These are phyloP conservation scores for Solanum tarijense DNA, from an alignment of 257 asterid species.

Conservation along the genomic window DNA sequence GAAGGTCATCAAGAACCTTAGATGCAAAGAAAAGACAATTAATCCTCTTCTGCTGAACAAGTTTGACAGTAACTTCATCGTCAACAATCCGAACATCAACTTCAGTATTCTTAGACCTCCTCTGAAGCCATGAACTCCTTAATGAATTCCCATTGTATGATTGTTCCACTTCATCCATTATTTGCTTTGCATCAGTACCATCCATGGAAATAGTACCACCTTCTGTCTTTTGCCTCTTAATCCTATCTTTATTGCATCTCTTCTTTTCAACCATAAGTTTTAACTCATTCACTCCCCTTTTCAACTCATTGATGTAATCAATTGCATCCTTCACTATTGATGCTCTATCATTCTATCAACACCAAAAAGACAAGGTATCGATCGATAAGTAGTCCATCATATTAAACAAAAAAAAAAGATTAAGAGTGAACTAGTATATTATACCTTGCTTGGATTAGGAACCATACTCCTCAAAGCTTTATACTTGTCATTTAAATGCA, in stretches of 20 bases:
- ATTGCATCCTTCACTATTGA: slow-evolving; percentile 54
- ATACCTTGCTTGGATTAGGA: slow-evolving; percentile 76
- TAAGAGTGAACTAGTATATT: slow-evolving; percentile 1
- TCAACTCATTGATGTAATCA: slow-evolving; percentile 51
- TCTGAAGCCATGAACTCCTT: slow-evolving; percentile 86
- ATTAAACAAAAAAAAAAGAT: neutral
- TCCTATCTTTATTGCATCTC: slow-evolving; percentile 52
- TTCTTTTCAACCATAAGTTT: slow-evolving; percentile 54
- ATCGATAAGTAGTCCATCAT: neutral
- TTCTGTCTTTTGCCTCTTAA: slow-evolving; percentile 48
- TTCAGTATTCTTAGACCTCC: slow-evolving; percentile 69
- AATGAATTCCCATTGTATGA: slow-evolving; percentile 35
- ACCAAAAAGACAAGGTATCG: neutral
- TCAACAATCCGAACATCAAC: slow-evolving; percentile 77
- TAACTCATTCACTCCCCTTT: slow-evolving; percentile 47
- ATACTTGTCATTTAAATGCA: slow-evolving; percentile 50
- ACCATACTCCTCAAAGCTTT: slow-evolving; percentile 41
- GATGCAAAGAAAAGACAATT: slow-evolving; percentile 67
- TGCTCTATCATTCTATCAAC: slow-evolving; percentile 46
- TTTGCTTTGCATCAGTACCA: slow-evolving; percentile 19
- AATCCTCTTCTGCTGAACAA: slow-evolving; percentile 82
- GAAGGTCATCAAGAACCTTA: slow-evolving; percentile 73
- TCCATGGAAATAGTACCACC: neutral
- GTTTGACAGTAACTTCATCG: slow-evolving; percentile 76
- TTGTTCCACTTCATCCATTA: slow-evolving; percentile 39